phyloP scores from a whole-genome alignment of 148 eudicot genomes.

The Persicaria maculosa region DNA sequence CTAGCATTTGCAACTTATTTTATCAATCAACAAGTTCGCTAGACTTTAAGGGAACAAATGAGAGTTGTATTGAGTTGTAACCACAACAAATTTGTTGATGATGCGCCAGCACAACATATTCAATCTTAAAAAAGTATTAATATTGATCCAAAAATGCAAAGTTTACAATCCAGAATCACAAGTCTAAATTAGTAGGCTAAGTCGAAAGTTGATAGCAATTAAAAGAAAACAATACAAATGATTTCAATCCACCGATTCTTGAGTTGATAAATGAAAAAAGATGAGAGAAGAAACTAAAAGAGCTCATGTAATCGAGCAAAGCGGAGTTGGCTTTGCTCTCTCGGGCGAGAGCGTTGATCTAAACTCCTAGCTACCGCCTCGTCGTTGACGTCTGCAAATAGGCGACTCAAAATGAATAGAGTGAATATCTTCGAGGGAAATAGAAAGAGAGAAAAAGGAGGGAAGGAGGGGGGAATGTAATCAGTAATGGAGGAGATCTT shows the following conservation, averaged over 20 bases:
- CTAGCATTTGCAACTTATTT: background rate
- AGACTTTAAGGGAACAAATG: background rate
- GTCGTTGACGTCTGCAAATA: slow-evolving; percentile 51
- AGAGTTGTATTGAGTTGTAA: background rate
- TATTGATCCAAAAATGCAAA: background rate
- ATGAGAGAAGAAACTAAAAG: slow-evolving; percentile 32
- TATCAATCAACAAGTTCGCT: background rate
- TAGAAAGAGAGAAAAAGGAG: slow-evolving; percentile 2
- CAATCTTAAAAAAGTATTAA: background rate
- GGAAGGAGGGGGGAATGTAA: slow-evolving; percentile 14
- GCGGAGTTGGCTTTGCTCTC: slow-evolving; percentile 97
- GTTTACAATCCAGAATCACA: background rate
- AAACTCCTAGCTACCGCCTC: slow-evolving; percentile 71
- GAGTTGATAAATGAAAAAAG: background rate
- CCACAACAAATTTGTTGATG: background rate
- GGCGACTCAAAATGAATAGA: background rate
- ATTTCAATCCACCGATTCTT: background rate
- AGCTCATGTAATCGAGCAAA: slow-evolving; percentile 69
- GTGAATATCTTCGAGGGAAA: background rate
- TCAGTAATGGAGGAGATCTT: slow-evolving; percentile 81
- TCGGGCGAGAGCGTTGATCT: slow-evolving; percentile 89
- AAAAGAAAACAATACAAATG: background rate
- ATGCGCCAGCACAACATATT: background rate
- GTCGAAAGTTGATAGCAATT: background rate
- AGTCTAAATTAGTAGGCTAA: background rate